Percentiles rank a stretch among this genome's conserved stretches.
Evolutionary conservation across 306 rosid genomes (phyloP).

Genomic region (Glycine tomentella): DNA sequence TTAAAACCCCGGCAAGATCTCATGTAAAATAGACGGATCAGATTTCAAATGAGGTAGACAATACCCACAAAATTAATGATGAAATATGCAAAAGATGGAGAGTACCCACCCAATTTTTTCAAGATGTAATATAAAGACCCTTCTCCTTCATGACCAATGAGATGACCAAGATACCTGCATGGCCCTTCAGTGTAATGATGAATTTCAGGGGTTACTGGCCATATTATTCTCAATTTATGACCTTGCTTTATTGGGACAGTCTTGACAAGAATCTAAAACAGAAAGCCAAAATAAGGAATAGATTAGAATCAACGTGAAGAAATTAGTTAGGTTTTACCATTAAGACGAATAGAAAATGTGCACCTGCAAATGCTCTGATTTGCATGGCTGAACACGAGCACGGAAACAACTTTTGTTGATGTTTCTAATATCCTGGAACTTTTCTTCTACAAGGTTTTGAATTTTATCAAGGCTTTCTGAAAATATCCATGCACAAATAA

Average conservation of each 20-base stretch:
- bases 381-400: slow-evolving; percentile 77
- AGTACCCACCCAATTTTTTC: slow-evolving; percentile 91
- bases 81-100: slow-evolving; percentile 44
- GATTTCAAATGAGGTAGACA: slow-evolving; percentile 32
- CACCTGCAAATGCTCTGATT: slow-evolving; percentile 91
- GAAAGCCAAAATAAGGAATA: slow-evolving; percentile 38
- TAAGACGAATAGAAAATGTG: slow-evolving; percentile 38
- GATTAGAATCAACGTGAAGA: slow-evolving; percentile 34
- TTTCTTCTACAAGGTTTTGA: slow-evolving; percentile 80
- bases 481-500: slow-evolving; percentile 41
- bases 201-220: slow-evolving; percentile 96
- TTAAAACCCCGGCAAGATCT: neutral
- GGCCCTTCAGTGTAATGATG: slow-evolving; percentile 88
- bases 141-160: slow-evolving; percentile 98
- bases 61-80: slow-evolving; percentile 29
- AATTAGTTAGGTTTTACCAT: slow-evolving; percentile 20
- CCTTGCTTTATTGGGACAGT: slow-evolving; percentile 89
- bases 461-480: slow-evolving; percentile 87
- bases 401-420: slow-evolving; percentile 50
- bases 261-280: slow-evolving; percentile 82
- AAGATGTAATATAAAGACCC: slow-evolving; percentile 89
- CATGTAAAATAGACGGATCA: slow-evolving; percentile 15
- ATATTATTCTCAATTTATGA: slow-evolving; percentile 74
- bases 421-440: slow-evolving; percentile 79
- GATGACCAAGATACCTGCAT: slow-evolving; percentile 94